Base-by-base conservation (phyloP, 768 basidiomycete species). In the Pholiota conissans region DNA sequence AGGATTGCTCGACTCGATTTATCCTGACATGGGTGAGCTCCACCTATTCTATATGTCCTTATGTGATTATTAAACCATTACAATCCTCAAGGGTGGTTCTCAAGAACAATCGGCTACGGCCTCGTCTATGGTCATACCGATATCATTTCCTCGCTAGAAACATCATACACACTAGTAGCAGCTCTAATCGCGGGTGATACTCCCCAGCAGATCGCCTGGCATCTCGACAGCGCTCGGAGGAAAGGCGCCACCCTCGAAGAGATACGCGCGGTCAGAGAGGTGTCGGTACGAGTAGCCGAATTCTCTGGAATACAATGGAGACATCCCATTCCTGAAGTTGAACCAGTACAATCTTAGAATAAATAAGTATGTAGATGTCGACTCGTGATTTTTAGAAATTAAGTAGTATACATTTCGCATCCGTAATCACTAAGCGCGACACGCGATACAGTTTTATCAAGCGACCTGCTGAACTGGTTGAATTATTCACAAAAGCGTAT, bases 151-250 rank as follows among this genome's bases (percentile, higher is more conserved):
- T 70, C 74, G 2, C 64, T 80, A 37, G 86, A 89, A 64, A 83
- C 84, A 1, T 83, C 85, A 2, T 89, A 80, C 64, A 74, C 79
- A 13, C 69, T 87, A 61, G 80, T 87, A n/a, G 78, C 85, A 11
- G 79, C 84, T 0, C 76, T 87, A 46, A 82, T 89, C 63, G 79
- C 83, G 3, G 76, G 74, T 55, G 86, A 89, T 65, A 80, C 84
- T 30, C 84, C 86, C 0, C 79, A 74, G 35, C 87, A 89, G 64
- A 81, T 85, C 28, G 71, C 60, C n/a, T 89, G 87, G 87, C 87
- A 89, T 63, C 72, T 89, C 22, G 72, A 75, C 11, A 82, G 82
- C 14, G 85, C 86, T 2, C 72, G 75, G 39, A 73, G 84, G 52
- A 74, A 76, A 42, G 85, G 85, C 3, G 86, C 85, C 10, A 80